Conservation (phyloP, 352 stramenopile species). For the Phytophthora idaei region DNA sequence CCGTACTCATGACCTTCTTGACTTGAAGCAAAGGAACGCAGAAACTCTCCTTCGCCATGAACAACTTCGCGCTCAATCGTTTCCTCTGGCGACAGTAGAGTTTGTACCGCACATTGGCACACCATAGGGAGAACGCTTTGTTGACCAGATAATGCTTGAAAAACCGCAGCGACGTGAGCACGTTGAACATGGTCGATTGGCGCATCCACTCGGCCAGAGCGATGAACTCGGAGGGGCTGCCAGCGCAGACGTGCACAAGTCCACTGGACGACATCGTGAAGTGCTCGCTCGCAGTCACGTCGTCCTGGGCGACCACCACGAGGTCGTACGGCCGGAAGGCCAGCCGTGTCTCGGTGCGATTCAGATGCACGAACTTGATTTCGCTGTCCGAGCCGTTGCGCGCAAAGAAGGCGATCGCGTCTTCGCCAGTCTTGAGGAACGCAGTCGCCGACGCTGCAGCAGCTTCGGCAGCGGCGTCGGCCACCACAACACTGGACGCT, state of each 20-base stretch:
- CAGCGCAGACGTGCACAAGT: slow-evolving; percentile 73
- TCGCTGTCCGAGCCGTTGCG: slow-evolving; percentile 90
- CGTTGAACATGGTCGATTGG: slow-evolving; percentile 94
- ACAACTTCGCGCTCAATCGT: slow-evolving; percentile 80
- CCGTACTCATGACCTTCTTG: slow-evolving; percentile 87
- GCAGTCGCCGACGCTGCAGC: slow-evolving; percentile 53
- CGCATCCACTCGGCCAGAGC: slow-evolving; percentile 95
- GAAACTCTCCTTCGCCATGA: slow-evolving; percentile 92
- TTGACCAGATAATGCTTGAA: slow-evolving; percentile 95
- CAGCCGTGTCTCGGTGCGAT: slow-evolving; percentile 70
- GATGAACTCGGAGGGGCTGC: slow-evolving; percentile 92
- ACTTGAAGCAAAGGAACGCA: slow-evolving; percentile 87
- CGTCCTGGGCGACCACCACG: slow-evolving; percentile 80
- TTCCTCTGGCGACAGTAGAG: slow-evolving; percentile 91
- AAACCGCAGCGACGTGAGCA: slow-evolving; percentile 93
- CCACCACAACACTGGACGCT: slow-evolving; percentile 35
- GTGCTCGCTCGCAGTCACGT: slow-evolving; percentile 83
- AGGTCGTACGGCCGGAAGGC: slow-evolving; percentile 93
- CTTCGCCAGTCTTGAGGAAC: slow-evolving; percentile 84
- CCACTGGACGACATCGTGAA: slow-evolving; percentile 92
- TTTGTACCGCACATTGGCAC: slow-evolving; percentile 90
- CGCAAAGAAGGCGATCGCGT: slow-evolving; percentile 95
- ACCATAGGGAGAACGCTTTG: slow-evolving; percentile 92
- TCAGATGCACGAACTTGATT: slow-evolving; percentile 96
- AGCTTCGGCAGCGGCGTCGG: slow-evolving; percentile 56